Conservation (phyloP, 257 asterid genomes). For the Nicotiana attenuata region DNA sequence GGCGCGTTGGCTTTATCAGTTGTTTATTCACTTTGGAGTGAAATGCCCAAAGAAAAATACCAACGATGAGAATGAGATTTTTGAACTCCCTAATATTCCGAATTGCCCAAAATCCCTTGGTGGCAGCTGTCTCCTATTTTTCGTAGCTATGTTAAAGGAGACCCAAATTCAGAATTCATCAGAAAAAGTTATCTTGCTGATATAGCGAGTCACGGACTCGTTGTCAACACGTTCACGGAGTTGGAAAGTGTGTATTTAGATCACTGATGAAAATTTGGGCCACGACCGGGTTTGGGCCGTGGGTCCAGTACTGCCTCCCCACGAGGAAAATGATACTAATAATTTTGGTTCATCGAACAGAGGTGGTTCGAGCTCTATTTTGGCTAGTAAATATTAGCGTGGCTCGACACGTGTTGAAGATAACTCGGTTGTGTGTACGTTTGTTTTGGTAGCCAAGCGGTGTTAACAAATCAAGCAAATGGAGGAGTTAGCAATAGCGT, state of each 20-base stretch:
- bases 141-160: conserved; percentile 32
- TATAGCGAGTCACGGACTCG: conserved; percentile 38
- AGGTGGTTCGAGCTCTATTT: conserved; percentile 40
- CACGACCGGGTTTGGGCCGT: conserved; percentile 55
- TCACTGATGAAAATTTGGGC: conserved; percentile 31
- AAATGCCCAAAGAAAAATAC: conserved; percentile 27
- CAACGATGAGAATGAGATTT: conserved; percentile 21
- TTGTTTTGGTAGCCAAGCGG: conserved; percentile 80
- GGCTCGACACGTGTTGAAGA: conserved; percentile 57
- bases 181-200: conserved; percentile 24
- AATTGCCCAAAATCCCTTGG: conserved; percentile 57
- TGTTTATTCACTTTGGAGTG: conserved; percentile 43
- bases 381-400: conserved; percentile 21
- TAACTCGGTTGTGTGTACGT: conserved; percentile 46
- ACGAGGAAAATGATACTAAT: background rate
- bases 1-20: conserved; percentile 53
- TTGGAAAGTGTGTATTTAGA: conserved; percentile 42
- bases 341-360: conserved; percentile 3
- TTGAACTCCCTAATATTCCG: conserved; percentile 38
- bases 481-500: conserved; percentile 35
- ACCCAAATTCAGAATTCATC: conserved; percentile 42
- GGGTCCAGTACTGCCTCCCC: conserved; percentile 57
- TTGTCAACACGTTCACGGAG: conserved; percentile 48
- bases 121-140: conserved; percentile 68
- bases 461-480: conserved; percentile 55